Evolutionary conservation across 768 basidiomycete genomes (phyloP).

Genomic region (Pleurotus cornucopiae): DNA sequence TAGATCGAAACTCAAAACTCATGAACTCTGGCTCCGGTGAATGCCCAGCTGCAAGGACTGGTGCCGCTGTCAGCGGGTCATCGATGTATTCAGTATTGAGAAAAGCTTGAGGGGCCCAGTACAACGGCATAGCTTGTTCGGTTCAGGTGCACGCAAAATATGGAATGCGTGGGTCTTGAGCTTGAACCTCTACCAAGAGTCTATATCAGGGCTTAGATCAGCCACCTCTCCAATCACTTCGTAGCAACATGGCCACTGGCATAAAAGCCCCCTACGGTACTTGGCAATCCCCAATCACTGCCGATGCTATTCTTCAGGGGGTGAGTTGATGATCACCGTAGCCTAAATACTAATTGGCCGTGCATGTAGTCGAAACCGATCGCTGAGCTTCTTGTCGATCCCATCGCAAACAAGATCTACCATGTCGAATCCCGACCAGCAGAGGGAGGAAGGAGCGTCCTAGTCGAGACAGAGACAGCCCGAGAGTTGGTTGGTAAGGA

Average conservation of each 20-base stretch:
- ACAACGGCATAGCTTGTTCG: no score
- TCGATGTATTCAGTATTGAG: no score
- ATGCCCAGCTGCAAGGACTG: no score
- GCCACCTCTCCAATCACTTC: no score
- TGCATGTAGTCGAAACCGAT: slow-evolving; percentile 15
- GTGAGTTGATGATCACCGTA: slow-evolving; percentile 21
- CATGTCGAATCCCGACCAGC: slow-evolving; percentile 13
- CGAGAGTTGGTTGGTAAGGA: slow-evolving; percentile 45
- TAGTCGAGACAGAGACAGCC: slow-evolving; percentile 36
- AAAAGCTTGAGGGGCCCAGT: no score
- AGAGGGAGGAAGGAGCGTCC: slow-evolving; percentile 25
- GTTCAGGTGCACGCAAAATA: no score
- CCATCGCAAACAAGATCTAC: slow-evolving; percentile 7
- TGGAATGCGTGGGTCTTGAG: no score
- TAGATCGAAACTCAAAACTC: no score
- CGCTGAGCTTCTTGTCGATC: slow-evolving; percentile 13
- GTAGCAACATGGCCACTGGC: neutral
- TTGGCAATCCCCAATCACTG: slow-evolving; percentile 51
- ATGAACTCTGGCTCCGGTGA: no score
- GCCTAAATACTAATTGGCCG: neutral
- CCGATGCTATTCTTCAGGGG: slow-evolving; percentile 40
- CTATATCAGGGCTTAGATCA: no score
- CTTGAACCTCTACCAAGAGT: no score
- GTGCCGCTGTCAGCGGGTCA: no score
- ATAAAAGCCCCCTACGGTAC: slow-evolving; percentile 46